Evolutionary conservation across 202 grass and related monocot genomes (phyloP).

Genomic region (Panicum virgatum): DNA sequence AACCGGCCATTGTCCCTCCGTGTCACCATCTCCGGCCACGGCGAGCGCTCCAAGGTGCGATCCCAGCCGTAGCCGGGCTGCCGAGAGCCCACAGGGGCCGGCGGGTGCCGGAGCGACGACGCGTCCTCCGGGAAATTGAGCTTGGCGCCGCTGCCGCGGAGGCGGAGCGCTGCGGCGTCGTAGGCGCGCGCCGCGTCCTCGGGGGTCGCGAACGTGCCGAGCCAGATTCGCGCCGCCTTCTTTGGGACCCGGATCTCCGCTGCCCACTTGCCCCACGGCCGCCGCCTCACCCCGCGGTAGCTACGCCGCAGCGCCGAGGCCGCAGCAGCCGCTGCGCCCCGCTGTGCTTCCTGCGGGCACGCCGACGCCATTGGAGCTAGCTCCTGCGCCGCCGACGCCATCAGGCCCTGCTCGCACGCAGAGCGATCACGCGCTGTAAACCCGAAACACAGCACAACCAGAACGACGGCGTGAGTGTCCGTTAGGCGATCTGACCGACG

Average conservation of each 20-base stretch:
- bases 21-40: background rate
- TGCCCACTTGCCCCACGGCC: slow-evolving; percentile 76
- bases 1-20: background rate
- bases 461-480: background rate
- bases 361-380: background rate
- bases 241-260: slow-evolving; percentile 67
- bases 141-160: slow-evolving; percentile 68
- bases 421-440: background rate
- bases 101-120: no score
- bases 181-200: slow-evolving; percentile 67
- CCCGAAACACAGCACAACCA: background rate
- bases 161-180: slow-evolving; percentile 55
- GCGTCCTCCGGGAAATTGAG: slow-evolving; percentile 66
- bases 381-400: background rate
- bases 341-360: background rate
- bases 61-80: background rate
- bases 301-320: background rate
- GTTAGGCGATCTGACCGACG: background rate
- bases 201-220: slow-evolving; percentile 62
- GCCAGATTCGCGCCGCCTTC: slow-evolving; percentile 73
- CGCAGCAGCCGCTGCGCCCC: background rate
- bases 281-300: slow-evolving; percentile 62
- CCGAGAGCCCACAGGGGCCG: slow-evolving; percentile 27
- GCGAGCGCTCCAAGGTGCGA: background rate
- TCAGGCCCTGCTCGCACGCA: background rate